These are phyloP conservation scores for Yamadazyma atlantica DNA, from an alignment of 1,139 yeast genomes.

Conservation along the genomic window DNA sequence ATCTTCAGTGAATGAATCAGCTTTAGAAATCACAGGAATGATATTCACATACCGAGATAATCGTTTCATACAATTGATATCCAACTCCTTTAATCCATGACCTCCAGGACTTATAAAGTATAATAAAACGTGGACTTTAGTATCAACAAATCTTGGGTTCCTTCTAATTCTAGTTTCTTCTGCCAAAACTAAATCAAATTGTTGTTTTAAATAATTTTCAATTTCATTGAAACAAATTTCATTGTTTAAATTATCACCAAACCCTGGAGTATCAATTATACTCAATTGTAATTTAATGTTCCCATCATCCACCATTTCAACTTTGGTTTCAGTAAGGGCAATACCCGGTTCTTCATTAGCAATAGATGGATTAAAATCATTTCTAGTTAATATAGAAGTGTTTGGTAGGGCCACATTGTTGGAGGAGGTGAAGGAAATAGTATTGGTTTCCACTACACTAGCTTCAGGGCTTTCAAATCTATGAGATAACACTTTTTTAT, in stretches of 20 bases:
- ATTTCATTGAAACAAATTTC: constrained; percentile 67
- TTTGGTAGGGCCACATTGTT: constrained; percentile 51
- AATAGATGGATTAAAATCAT: constrained; percentile 41
- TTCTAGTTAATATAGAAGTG: constrained; percentile 43
- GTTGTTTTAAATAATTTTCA: constrained; percentile 76
- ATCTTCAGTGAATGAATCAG: constrained; percentile 79
- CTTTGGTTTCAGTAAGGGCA: constrained; percentile 65
- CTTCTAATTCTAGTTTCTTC: constrained; percentile 92
- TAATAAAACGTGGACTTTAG: constrained; percentile 70
- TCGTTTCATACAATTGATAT: constrained; percentile 73
- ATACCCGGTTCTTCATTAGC: constrained; percentile 59
- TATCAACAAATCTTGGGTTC: constrained; percentile 77
- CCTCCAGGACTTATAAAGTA: constrained; percentile 77
- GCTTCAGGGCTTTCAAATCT: constrained; percentile 41
- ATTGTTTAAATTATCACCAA: constrained; percentile 70
- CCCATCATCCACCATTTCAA: constrained; percentile 73
- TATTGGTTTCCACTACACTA: constrained; percentile 41
- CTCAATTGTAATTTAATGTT: constrained; percentile 66
- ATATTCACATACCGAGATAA: constrained; percentile 82
- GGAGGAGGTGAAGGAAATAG: constrained; percentile 51
- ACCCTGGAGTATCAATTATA: constrained; percentile 76
- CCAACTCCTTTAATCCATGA: constrained; percentile 74
- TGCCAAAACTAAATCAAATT: constrained; percentile 86
- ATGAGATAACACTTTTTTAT: constrained; percentile 59
- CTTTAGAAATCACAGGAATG: constrained; percentile 82